These are phyloP conservation scores for Trametes gibbosa DNA, from an alignment of 768 basidiomycete species.

Conservation along the genomic window DNA sequence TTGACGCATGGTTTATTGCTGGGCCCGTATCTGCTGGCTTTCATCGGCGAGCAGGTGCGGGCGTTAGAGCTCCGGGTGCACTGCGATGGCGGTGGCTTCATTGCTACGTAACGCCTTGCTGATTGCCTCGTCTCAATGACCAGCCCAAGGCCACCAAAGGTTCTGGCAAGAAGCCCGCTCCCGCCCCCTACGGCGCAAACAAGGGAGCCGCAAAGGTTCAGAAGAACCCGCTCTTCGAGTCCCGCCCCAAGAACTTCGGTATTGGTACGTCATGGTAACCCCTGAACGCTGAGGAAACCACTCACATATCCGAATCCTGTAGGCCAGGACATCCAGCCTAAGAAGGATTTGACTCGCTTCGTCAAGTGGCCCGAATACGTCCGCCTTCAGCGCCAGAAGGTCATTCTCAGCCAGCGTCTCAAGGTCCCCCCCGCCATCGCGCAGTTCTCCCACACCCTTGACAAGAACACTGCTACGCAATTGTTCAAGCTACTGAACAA, in stretches of 20 bases:
- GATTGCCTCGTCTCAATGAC: slow-evolving; percentile 81
- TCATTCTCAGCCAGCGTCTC: slow-evolving; percentile 94
- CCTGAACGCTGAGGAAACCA: background rate
- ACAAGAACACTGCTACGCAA: slow-evolving; percentile 99
- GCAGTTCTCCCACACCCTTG: slow-evolving; percentile 95
- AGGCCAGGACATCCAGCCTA: slow-evolving; percentile 94
- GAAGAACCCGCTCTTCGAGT: slow-evolving; percentile 97
- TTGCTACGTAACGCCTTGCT: slow-evolving; percentile 24
- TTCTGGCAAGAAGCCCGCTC: slow-evolving; percentile 80
- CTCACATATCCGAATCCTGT: background rate
- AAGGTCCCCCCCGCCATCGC: slow-evolving; percentile 98
- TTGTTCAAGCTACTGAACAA: slow-evolving; percentile 98
- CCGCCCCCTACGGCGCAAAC: slow-evolving; percentile 78
- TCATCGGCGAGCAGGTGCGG: slow-evolving; percentile 25
- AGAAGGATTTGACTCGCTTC: slow-evolving; percentile 90
- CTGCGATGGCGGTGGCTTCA: slow-evolving; percentile 32
- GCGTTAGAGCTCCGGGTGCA: slow-evolving; percentile 55
- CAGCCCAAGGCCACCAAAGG: slow-evolving; percentile 77
- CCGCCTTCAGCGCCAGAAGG: slow-evolving; percentile 96
- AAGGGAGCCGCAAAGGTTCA: slow-evolving; percentile 67
- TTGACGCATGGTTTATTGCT: slow-evolving; percentile 42
- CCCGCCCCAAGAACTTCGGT: slow-evolving; percentile 88
- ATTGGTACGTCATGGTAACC: slow-evolving; percentile 56
- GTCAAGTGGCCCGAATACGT: slow-evolving; percentile 99
- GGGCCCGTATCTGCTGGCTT: slow-evolving; percentile 32